Evolutionary conservation across 225 moss, liverwort and hornwort species (phyloP).

Genomic region (Antitrichia curtipendula): DNA sequence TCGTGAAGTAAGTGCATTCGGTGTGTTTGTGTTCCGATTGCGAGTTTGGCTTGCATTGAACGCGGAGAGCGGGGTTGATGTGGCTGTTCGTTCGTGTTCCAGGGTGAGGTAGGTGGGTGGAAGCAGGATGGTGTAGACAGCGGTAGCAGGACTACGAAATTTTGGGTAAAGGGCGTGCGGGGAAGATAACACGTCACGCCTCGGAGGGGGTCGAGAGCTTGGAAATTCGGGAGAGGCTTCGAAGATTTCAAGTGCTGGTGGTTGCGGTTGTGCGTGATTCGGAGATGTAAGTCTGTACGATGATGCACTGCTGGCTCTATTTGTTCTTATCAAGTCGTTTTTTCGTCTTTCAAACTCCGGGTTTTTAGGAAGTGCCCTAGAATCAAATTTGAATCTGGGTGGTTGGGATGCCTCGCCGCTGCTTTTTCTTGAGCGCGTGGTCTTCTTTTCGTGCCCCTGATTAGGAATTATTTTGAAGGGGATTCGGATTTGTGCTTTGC

Average conservation of each 20-base stretch:
- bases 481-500: not conserved
- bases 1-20: not conserved
- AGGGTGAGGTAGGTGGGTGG: not conserved
- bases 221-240: not conserved
- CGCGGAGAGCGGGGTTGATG: not conserved
- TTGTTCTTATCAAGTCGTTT: not conserved
- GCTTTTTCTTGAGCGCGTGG: not conserved
- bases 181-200: not conserved
- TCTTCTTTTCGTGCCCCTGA: not conserved
- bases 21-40: not conserved
- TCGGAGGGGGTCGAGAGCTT: not conserved
- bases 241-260: not conserved
- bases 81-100: conserved; percentile 1
- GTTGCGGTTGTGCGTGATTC: not conserved
- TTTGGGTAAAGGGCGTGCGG: not conserved
- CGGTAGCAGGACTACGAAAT: not conserved
- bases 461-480: not conserved
- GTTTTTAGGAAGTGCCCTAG: not conserved
- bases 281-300: not conserved
- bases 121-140: not conserved
- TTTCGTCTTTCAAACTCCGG: not conserved
- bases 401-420: not conserved
- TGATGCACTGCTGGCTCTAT: not conserved
- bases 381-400: not conserved
- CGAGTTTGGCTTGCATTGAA: not conserved